Evolutionary conservation across 2,329 filamentous ascomycete species (phyloP), one percentile per base, ranked within the genome.

Genomic region (Curvularia spicifera): DNA sequence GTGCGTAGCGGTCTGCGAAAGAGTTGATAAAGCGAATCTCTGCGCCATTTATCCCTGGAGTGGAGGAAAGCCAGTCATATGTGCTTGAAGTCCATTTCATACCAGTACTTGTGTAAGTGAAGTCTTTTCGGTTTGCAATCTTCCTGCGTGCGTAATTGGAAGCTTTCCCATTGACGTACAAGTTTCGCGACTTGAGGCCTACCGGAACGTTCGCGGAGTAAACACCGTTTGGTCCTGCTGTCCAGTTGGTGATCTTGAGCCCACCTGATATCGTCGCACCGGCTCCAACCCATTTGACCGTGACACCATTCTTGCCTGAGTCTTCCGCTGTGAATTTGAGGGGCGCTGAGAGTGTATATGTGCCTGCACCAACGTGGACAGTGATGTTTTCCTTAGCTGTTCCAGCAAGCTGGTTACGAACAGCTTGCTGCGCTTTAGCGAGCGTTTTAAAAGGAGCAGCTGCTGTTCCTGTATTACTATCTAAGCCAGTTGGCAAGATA

Each of bases 11-110:
- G 31, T 64, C 59, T 12, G 59, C 57, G 51, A 64, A 64, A 13
- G 61, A 64, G 42, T 61, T 64, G 53, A 64, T 57, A 43, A 61
- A 64, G 42, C 61, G 61, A 18, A 64, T 39, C 54, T 64, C 61
- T 20, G 56, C 61, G 18, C 53, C 26, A 26, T 29, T 51, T 28
- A 64, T 61, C 12, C 59, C 59, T 8, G 47, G 18, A 5, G 61
- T 61, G n/a, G 53, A 59, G n/a, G 61, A 56, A 28, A 64, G 58
- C 61, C 56, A 64, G 35, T 61, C 61, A 26, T 61, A 61, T 20
- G 49, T 28, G 10, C 37, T 44, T 5, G 53, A 55, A 13, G 50
- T 55, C 56, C 61, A 64, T 51, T 57, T 59, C 22, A 64, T 57
- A 18, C 35, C 35, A 15, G 61, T 61, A 18, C 43, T 47, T 1